Conservation (phyloP, 2,329 filamentous ascomycete species). For the Shiraia bambusicola region DNA sequence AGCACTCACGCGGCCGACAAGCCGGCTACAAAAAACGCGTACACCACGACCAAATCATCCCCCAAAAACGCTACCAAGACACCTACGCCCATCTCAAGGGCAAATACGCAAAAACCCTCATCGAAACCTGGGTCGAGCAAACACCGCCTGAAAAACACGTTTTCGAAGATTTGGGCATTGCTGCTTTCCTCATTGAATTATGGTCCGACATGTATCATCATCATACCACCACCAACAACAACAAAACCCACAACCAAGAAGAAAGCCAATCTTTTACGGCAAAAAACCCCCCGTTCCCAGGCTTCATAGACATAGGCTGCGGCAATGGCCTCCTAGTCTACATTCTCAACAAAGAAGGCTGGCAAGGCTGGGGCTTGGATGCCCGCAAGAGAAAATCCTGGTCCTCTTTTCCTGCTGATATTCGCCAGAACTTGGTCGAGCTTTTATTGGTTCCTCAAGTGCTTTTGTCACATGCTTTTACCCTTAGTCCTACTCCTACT, state of each 20-base stretch:
- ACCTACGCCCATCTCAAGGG: constrained; percentile 79
- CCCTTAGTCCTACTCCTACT: too few species aligned
- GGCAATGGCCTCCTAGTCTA: constrained; percentile 90
- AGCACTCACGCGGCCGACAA: constrained; percentile 67
- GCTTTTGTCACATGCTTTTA: too few species aligned
- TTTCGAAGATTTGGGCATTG: constrained; percentile 89
- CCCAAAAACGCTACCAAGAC: constrained; percentile 75
- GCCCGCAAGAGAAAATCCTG: constrained; percentile 84
- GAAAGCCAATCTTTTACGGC: constrained; percentile 9
- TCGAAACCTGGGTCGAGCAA: constrained; percentile 77
- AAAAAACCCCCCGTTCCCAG: constrained; percentile 62
- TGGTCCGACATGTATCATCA: constrained; percentile 94
- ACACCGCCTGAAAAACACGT: constrained; percentile 91
- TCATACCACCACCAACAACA: too few species aligned
- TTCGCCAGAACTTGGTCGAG: constrained; percentile 58
- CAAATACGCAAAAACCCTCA: constrained; percentile 71
- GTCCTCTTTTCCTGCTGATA: constrained; percentile 63
- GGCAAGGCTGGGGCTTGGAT: constrained; percentile 86
- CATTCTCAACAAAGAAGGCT: constrained; percentile 78
- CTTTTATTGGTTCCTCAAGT: constrained; percentile 61
- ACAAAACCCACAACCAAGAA: neutral
- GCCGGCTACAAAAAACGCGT: constrained; percentile 77
- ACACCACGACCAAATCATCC: constrained; percentile 77
- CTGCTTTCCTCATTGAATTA: constrained; percentile 87
- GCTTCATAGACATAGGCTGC: constrained; percentile 94